These are phyloP conservation scores for Fusarium illudens DNA, from an alignment of 2,329 filamentous ascomycete species.

Conservation along the genomic window DNA sequence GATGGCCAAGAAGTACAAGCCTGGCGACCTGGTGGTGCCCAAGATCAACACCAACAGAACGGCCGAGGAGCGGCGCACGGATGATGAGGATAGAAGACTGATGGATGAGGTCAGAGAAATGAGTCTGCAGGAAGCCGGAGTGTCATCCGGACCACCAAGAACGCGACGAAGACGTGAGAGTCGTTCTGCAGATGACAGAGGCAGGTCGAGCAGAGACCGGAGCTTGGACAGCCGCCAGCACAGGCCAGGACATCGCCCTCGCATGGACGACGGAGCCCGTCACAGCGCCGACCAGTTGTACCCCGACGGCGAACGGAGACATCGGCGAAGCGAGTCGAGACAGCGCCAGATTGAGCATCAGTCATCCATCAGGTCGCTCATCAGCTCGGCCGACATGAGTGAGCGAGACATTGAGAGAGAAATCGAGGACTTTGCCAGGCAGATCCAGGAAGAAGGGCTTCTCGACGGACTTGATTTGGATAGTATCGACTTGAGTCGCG, in stretches of 20 bases:
- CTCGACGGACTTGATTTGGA: constrained; percentile 89
- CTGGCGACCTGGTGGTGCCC: constrained; percentile 82
- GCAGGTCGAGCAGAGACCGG: constrained; percentile 45
- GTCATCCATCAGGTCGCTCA: constrained; percentile 83
- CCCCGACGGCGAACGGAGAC: constrained; percentile 46
- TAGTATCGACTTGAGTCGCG: constrained; percentile 82
- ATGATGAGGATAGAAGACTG: constrained; percentile 74
- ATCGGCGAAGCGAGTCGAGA: constrained; percentile 56
- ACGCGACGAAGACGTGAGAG: constrained; percentile 46
- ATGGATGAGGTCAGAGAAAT: constrained; percentile 76
- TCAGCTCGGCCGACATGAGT: constrained; percentile 81
- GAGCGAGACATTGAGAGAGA: constrained; percentile 84
- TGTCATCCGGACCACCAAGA: constrained; percentile 48
- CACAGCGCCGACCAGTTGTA: constrained; percentile 50
- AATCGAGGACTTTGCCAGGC: constrained; percentile 87
- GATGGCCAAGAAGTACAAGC: constrained; percentile 78
- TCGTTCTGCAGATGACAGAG: constrained; percentile 46
- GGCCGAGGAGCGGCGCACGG: constrained; percentile 61
- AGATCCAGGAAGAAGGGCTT: constrained; percentile 87
- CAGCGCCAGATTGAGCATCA: constrained; percentile 83
- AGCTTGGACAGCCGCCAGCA: constrained; percentile 45
- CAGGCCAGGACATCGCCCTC: constrained; percentile 36
- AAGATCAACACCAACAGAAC: constrained; percentile 61
- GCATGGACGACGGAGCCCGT: constrained; percentile 38
- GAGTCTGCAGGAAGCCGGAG: constrained; percentile 74